Base-by-base conservation (phyloP, 2,329 filamentous ascomycete genomes). In the Cercospora sp. region DNA sequence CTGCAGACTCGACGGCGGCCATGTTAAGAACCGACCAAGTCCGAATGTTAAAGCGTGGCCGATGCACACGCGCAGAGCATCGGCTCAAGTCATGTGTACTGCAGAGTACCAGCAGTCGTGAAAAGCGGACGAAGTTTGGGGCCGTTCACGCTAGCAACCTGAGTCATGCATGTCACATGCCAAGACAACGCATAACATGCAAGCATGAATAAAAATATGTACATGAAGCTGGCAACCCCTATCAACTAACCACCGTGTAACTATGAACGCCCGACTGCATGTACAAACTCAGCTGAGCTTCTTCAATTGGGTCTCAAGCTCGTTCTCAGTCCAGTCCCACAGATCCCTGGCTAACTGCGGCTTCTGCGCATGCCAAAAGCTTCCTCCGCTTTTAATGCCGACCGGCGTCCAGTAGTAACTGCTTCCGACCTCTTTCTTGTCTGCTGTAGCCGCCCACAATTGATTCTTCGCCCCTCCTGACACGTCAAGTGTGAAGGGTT, bases 261-360 rank as follows among this genome's bases (percentile, higher is more conserved):
- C 26, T 57, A 58, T 28, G 13, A 20, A 31, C 23, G 30, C 42
- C 16, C 28, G 5, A 33, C 23, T 10, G 13, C 8, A 23, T 42
- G n/a, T 5, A n/a, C n/a, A 28, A 10, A n/a, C 6, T 64, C 33
- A 68, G 13, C 45, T 68, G 64, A 65, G 60, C 63, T 72, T 70
- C 63, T 72, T 70, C 30, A 70, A 42, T 60, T 72, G 64, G n/a
- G 64, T 66, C 48, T 71, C 70, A 28, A 75, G 45, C 65, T 75
- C 70, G 20, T 65, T 69, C 65, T 74, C 72, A 2, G 79, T 81
- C 77, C 78, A 81, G 16, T 78, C 77, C 80, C 80, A 82, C 42
- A 81, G 59, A 64, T 78, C 70, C 63, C 75, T 74, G 6, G 75
- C 76, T 69, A 79, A 60, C 36, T 72, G 31, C 18, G 63, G 59